Evolutionary conservation across 768 basidiomycete genomes (phyloP), one percentile per base, ranked within the genome.

Genomic region (Phanerochaete sordida): DNA sequence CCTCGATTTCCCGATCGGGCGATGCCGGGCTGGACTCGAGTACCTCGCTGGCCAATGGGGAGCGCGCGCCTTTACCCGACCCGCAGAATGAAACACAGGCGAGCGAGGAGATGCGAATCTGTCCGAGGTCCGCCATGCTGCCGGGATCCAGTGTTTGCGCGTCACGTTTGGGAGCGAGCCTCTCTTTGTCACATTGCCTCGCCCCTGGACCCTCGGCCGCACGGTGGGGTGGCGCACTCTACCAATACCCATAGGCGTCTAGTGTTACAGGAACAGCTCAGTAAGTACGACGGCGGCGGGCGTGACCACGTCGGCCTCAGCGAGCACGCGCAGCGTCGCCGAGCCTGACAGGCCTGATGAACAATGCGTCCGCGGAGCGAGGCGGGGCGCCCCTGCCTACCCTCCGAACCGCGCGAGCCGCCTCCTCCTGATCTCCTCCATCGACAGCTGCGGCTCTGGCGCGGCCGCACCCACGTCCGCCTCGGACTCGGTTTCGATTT

Each of bases 401-500:
- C 75, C 74, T 19, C 84, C 87, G 71, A 92, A 92, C 62, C 79
- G 79, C 6, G 84, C 87, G 57, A 87, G 69, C 50, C 89, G 74
- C 68, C 82, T 80, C 67, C 77, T 77, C 44, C 90, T 79, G 60
- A 92, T 81, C 66, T 88, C 88, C 56, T 91, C 90, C 33, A 88
- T 64, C 62, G 76, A 82, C 9, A 81, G 76, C 48, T 75, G 68
- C 58, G 67, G 65, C 44, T 66, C 59, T 30, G 63, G 65, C 23
- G 67, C 62, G 46, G 73, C 72, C 4, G 69, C 60, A 28, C 44
- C 60, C 9, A 62, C 47, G 26, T 67, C 68, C 2, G 64, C 65
- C 54, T 72, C 70, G 5, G 69, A 68, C 62, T 64, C 65, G 3
- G 66, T 69, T 59, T 68, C 65, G 15, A 35, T 28, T 65, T 76